A percentile compares a stretch with the other conserved stretches of the same genome.
phyloP scores from a whole-genome alignment of 768 basidiomycete genomes.

The Leucogyrophana mollusca region DNA sequence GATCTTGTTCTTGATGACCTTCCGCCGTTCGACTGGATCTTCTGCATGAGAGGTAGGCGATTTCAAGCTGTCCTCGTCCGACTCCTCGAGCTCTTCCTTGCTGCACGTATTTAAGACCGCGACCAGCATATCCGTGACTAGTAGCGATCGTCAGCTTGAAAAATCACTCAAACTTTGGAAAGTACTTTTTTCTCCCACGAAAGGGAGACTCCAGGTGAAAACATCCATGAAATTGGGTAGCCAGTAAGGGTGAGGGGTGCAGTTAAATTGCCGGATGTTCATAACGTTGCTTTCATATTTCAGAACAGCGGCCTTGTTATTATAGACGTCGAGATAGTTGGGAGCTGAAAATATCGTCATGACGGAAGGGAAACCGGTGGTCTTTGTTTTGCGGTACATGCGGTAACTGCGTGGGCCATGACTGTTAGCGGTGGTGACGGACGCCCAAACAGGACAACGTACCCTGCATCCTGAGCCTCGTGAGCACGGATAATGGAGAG shows the following conservation, averaged over 20 bases:
- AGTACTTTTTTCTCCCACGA: slow-evolving; percentile 96
- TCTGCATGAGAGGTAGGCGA: slow-evolving; percentile 36
- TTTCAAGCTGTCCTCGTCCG: slow-evolving; percentile 43
- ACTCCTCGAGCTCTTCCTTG: slow-evolving; percentile 93
- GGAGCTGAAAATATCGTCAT: slow-evolving; percentile 99
- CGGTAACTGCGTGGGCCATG: slow-evolving; percentile 61
- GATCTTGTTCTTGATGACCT: slow-evolving; percentile 97
- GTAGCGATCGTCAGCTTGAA: slow-evolving; percentile 8
- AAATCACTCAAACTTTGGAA: neutral
- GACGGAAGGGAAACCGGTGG: slow-evolving; percentile 97
- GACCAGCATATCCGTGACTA: slow-evolving; percentile 98
- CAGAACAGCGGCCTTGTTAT: slow-evolving; percentile 98
- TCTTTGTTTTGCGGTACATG: slow-evolving; percentile 98
- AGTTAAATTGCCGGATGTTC: slow-evolving; percentile 98
- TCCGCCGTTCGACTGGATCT: slow-evolving; percentile 71
- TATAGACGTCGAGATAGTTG: slow-evolving; percentile 97
- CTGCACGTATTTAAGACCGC: slow-evolving; percentile 95
- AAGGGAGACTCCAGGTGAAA: slow-evolving; percentile 98
- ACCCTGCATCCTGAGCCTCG: slow-evolving; percentile 99
- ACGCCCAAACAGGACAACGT: no score
- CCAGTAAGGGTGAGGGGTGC: slow-evolving; percentile 96
- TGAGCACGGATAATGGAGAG: slow-evolving; percentile 97
- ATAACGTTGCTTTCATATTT: slow-evolving; percentile 99
- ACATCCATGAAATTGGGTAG: slow-evolving; percentile 99
- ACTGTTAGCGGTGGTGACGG: slow-evolving; percentile 5